These are phyloP conservation scores for Gossypium trilobum DNA, from an alignment of 441 rosid species.

Conservation along the genomic window DNA sequence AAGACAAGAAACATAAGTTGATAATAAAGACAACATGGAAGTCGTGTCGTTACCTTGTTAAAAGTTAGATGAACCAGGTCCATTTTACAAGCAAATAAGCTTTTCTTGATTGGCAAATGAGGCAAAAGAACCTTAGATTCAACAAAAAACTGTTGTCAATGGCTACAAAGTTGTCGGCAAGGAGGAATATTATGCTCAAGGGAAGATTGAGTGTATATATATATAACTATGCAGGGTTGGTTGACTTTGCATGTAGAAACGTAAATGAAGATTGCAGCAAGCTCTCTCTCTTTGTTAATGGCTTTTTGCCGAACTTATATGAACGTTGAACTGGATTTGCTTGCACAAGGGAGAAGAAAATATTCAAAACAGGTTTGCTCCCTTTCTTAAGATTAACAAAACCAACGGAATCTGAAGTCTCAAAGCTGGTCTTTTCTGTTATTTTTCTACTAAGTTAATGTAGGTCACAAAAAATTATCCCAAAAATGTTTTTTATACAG, in stretches of 20 bases:
- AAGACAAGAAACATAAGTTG: neutral
- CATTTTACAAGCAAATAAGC: too few species aligned
- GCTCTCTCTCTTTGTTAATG: conserved; percentile 22
- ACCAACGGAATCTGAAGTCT: neutral
- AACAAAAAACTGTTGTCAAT: neutral
- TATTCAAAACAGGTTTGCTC: conserved; percentile 19
- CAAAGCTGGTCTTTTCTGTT: neutral
- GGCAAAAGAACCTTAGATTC: conserved; percentile 3
- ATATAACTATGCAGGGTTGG: neutral
- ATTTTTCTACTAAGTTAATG: neutral
- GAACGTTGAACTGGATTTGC: conserved; percentile 21
- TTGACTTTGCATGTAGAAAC: conserved; percentile 33
- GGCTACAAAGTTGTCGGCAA: conserved; percentile 11
- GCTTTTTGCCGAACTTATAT: conserved; percentile 33
- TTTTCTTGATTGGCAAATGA: too few species aligned
- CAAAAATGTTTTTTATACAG: too few species aligned
- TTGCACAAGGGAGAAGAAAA: conserved; percentile 9
- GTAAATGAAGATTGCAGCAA: conserved; percentile 27
- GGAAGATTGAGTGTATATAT: conserved; percentile 14
- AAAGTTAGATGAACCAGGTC: conserved; percentile 17
- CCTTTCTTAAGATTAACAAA: neutral
- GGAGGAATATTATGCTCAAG: neutral
- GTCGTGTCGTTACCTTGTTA: conserved; percentile 15
- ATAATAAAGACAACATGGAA: neutral
- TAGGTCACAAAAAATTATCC: neutral